These are phyloP conservation scores for Sequoia sempervirens DNA, from an alignment of 75 land plant species.

Conservation along the genomic window DNA sequence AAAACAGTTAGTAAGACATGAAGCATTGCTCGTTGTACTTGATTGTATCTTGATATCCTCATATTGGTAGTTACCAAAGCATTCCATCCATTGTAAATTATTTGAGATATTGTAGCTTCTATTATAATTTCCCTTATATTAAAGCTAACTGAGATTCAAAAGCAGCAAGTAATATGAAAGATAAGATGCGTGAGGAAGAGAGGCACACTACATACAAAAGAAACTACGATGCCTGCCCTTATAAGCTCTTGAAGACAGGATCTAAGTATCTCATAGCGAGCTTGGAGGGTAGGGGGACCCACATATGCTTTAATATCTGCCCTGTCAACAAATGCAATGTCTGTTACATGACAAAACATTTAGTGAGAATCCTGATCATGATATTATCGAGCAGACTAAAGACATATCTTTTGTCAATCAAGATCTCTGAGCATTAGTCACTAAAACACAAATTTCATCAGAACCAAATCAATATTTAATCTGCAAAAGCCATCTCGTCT, in stretches of 20 bases:
- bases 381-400: background rate
- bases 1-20: background rate
- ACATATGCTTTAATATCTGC: conserved; percentile 95
- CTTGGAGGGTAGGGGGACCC: conserved; percentile 82
- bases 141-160: background rate
- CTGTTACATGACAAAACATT: conserved; percentile 34
- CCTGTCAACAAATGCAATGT: conserved; percentile 94
- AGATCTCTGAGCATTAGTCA: background rate
- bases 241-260: conserved; percentile 77
- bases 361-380: background rate
- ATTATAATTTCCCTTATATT: background rate
- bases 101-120: background rate
- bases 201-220: conserved; percentile 16
- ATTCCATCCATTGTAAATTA: background rate
- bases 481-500: background rate
- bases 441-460: background rate
- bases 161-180: background rate
- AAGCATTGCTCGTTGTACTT: background rate
- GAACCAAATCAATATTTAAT: background rate
- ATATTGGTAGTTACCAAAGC: background rate
- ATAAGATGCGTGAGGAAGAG: background rate
- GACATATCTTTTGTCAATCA: background rate
- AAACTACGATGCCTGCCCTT: conserved; percentile 47
- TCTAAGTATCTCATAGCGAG: conserved; percentile 85
- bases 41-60: background rate